phyloP scores from a whole-genome alignment of 2,329 filamentous ascomycete genomes.

The Orbilia brochopaga region DNA sequence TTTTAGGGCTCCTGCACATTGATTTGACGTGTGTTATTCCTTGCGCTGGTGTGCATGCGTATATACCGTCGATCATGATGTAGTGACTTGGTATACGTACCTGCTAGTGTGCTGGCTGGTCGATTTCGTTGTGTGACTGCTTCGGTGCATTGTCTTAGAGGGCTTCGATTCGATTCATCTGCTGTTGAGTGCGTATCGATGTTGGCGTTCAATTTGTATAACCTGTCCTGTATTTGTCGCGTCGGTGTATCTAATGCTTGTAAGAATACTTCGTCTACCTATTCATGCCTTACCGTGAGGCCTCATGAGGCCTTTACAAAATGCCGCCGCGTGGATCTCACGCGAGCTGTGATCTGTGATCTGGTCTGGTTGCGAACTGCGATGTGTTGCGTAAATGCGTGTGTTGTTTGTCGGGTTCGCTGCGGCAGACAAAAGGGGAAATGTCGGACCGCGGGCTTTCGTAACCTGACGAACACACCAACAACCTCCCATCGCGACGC shows the following conservation, averaged over 20 bases:
- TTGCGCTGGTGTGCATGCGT: neutral
- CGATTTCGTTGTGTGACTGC: neutral
- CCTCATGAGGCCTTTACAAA: too few relatives aligned
- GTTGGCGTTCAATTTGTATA: too few relatives aligned
- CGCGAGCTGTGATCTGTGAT: too few relatives aligned
- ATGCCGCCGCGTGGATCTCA: too few relatives aligned
- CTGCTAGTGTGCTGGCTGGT: neutral
- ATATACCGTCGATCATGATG: neutral
- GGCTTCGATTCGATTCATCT: too few relatives aligned
- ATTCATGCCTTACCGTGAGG: too few relatives aligned
- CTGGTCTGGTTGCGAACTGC: too few relatives aligned
- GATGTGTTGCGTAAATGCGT: constrained; percentile 3
- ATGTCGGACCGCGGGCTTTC: constrained; percentile 45
- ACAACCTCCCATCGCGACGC: constrained; percentile 49
- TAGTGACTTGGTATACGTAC: neutral
- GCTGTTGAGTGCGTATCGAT: too few relatives aligned
- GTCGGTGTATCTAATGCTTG: too few relatives aligned
- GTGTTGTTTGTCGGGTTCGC: constrained; percentile 33
- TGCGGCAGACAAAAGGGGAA: constrained; percentile 45
- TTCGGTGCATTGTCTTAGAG: too few relatives aligned
- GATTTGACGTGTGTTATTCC: neutral
- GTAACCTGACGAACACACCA: constrained; percentile 44
- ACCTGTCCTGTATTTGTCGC: too few relatives aligned
- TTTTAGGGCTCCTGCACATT: constrained; percentile 3
- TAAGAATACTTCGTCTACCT: too few relatives aligned